phyloP scores from a whole-genome alignment of 2,329 filamentous ascomycete species.

The Aspergillus brasiliensis region DNA sequence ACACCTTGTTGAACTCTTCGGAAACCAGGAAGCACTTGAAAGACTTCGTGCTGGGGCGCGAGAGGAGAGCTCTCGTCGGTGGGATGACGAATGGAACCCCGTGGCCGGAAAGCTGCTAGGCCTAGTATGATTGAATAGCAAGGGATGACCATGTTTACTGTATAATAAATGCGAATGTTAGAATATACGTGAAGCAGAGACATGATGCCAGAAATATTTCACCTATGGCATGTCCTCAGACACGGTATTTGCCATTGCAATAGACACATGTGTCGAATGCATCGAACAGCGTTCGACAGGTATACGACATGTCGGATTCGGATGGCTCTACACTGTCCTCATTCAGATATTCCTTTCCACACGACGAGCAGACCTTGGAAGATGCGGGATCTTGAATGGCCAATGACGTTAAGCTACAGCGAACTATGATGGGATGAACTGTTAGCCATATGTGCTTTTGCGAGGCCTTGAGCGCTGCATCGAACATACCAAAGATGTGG shows the following conservation, averaged over 20 bases:
- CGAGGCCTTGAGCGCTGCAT: too few species aligned
- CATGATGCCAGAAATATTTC: not conserved
- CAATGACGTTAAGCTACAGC: conserved; percentile 58
- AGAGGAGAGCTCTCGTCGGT: conserved; percentile 73
- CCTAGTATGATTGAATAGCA: conserved; percentile 25
- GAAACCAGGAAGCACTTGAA: conserved; percentile 57
- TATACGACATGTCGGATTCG: conserved; percentile 20
- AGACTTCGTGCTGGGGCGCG: conserved; percentile 69
- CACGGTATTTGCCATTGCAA: conserved; percentile 39
- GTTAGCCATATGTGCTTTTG: conserved; percentile 9
- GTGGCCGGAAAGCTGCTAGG: conserved; percentile 75
- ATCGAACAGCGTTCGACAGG: conserved; percentile 30
- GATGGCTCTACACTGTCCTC: conserved; percentile 40
- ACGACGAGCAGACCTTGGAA: conserved; percentile 58
- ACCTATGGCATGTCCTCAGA: conserved; percentile 7
- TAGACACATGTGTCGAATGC: conserved; percentile 40
- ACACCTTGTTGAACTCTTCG: conserved; percentile 67
- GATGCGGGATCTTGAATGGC: conserved; percentile 57
- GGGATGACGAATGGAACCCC: conserved; percentile 91
- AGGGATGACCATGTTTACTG: not conserved
- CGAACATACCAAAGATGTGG: conserved; percentile 53
- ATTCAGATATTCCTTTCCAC: conserved; percentile 51
- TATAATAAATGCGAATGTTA: not conserved
- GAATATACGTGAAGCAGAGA: not conserved
- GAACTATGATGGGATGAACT: conserved; percentile 36